Evolutionary conservation across 2,329 filamentous ascomycete species (phyloP), one percentile per base, ranked within the genome.

Genomic region (Colletotrichum theobromicola): DNA sequence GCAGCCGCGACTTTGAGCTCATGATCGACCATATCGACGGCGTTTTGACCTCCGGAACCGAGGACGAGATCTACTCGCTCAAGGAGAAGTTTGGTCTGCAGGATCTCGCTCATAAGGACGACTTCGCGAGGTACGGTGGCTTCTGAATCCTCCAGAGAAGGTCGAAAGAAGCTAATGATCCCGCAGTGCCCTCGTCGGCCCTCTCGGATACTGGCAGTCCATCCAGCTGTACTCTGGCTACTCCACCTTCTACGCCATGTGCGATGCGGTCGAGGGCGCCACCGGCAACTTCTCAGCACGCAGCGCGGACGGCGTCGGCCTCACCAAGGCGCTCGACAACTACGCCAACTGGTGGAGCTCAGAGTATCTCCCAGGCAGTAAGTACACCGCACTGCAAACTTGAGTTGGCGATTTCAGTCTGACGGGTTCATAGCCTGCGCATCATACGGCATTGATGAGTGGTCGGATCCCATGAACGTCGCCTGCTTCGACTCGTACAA

Each of bases 401-500:
- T 12, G 3, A 26, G 13, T 46, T 4, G 28, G 13, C 15, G 30
- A 30, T 72, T 58, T 71, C 34, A 58, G 24, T 46, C 55, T 75
- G 4, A 72, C 58, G 2, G 4, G 26, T 7, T 9, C 8, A 10
- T 46, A 88, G 86, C 81, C 70, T 92, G 89, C 77, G 81, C 84
- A 12, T 55, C 46, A 7, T 90, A 86, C 74, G 86, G 85, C 58
- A 91, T 91, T 78, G 69, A 71, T 0, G 83, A 85, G 1, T 89
- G 84, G 84, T 76, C 80, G 3, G 83, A 83, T 71, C 77, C 83
- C 4, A 77, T 82, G 67, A 86, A 85, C 37, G 82, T 85, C 9
- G 85, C 80, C n/a, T 93, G 90, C 79, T 88, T 88, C 72, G 83
- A 91, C 79, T 88, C 86, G 2, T 86, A 90, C 80, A 87, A 92